Conservation (phyloP, 2,329 filamentous ascomycete genomes). For the Apiospora hydei region DNA sequence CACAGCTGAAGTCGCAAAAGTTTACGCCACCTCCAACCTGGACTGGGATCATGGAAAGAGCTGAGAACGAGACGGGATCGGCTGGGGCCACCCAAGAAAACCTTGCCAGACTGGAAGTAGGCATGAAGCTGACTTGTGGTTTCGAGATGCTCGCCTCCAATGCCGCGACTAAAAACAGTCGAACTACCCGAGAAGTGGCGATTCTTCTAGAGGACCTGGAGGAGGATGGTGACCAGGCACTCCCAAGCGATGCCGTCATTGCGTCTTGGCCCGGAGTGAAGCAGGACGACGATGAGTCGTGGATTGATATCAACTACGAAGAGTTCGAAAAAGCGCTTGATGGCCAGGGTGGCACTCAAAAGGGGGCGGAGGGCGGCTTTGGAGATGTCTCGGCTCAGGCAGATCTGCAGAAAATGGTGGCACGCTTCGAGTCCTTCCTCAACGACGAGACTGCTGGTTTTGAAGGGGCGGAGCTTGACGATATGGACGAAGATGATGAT, state of each 20-base stretch:
- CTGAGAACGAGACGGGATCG: conserved; percentile 34
- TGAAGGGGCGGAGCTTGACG: conserved; percentile 77
- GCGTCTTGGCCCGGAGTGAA: conserved; percentile 66
- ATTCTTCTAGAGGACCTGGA: conserved; percentile 78
- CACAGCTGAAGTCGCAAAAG: conserved; percentile 86
- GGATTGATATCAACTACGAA: conserved; percentile 90
- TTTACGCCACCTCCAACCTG: conserved; percentile 71
- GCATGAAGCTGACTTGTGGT: conserved; percentile 89
- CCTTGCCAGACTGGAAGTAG: conserved; percentile 65
- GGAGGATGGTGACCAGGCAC: conserved; percentile 68
- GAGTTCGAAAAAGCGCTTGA: conserved; percentile 86
- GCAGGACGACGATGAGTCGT: conserved; percentile 83
- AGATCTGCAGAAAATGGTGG: conserved; percentile 89
- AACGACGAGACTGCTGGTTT: conserved; percentile 83
- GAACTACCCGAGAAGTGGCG: conserved; percentile 75
- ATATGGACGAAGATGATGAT: conserved; percentile 73
- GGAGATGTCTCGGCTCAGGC: conserved; percentile 73
- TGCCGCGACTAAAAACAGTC: conserved; percentile 71
- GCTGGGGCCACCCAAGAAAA: conserved; percentile 37
- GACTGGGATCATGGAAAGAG: conserved; percentile 47
- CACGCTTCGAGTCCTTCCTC: conserved; percentile 90
- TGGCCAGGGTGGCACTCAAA: conserved; percentile 48
- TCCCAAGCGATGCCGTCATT: conserved; percentile 81
- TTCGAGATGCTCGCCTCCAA: conserved; percentile 86
- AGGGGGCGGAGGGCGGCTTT: conserved; percentile 51